phyloP scores from a whole-genome alignment of 345 rosid genomes.

The Salix brachista region DNA sequence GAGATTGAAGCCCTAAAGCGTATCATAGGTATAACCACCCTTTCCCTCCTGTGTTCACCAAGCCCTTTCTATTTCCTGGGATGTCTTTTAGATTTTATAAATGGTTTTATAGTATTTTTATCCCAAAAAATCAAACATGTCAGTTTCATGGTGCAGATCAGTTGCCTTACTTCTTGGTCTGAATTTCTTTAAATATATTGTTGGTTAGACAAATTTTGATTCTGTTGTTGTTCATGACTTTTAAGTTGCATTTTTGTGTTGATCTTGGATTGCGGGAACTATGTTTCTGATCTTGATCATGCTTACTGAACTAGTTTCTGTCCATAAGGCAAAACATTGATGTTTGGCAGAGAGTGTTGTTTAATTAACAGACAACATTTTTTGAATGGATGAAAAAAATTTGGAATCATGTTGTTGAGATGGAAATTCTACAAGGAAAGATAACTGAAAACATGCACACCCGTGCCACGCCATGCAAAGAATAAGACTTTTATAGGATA shows the following conservation, averaged over 20 bases:
- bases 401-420: no score
- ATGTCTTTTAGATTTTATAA: background rate
- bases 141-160: background rate
- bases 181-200: background rate
- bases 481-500: no score
- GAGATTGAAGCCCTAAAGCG: background rate
- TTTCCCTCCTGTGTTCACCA: background rate
- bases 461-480: no score
- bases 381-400: no score
- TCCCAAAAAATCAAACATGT: background rate
- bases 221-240: background rate
- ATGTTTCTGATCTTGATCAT: no score
- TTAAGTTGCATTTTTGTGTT: background rate
- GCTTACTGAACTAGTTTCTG: no score
- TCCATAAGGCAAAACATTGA: no score
- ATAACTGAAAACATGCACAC: no score
- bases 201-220: background rate
- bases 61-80: background rate
- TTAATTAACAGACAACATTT: no score
- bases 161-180: background rate
- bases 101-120: background rate
- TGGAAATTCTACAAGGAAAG: no score
- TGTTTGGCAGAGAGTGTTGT: no score
- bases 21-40: background rate
- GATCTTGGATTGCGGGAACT: background rate